Evolutionary conservation across 1,284 basidiomycete genomes (phyloP).

Genomic region (Butyriboletus appendiculatus): DNA sequence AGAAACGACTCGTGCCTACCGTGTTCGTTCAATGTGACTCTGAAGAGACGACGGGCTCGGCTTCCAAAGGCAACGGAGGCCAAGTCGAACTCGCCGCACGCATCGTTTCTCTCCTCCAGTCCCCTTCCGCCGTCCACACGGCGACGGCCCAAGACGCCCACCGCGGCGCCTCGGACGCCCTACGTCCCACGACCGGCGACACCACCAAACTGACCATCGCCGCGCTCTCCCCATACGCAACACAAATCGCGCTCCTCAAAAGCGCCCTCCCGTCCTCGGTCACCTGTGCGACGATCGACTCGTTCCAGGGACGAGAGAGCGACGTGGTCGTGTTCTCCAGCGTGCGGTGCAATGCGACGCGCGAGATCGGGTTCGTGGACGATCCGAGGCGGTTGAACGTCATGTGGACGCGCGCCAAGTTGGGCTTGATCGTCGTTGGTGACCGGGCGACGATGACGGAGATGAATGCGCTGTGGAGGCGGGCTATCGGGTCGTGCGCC

Average conservation of each 20-base stretch:
- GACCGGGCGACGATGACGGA: constrained; percentile 56
- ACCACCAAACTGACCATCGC: constrained; percentile 43
- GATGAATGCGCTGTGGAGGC: constrained; percentile 48
- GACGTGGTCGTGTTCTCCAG: constrained; percentile 72
- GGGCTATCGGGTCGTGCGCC: constrained; percentile 50
- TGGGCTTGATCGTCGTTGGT: constrained; percentile 66
- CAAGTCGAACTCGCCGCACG: constrained; percentile 50
- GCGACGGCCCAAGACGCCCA: background rate
- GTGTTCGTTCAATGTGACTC: constrained; percentile 57
- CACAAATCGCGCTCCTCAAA: constrained; percentile 51
- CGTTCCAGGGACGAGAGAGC: constrained; percentile 77
- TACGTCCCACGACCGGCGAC: too few species aligned
- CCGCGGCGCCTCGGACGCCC: too few species aligned
- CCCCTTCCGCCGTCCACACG: background rate
- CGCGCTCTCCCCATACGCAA: constrained; percentile 59
- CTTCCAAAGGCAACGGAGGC: constrained; percentile 61
- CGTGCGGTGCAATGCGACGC: constrained; percentile 60
- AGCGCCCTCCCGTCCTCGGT: constrained; percentile 42
- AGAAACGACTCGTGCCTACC: constrained; percentile 42
- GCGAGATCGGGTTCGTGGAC: constrained; percentile 69
- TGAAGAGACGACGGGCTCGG: constrained; percentile 59
- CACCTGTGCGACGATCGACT: constrained; percentile 64
- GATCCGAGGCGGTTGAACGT: constrained; percentile 63
- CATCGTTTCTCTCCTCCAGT: constrained; percentile 24
- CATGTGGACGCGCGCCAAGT: constrained; percentile 70